Evolutionary conservation across 2,329 filamentous ascomycete genomes (phyloP), one percentile per base, ranked within the genome.

Genomic region (Hypomyces perniciosus): DNA sequence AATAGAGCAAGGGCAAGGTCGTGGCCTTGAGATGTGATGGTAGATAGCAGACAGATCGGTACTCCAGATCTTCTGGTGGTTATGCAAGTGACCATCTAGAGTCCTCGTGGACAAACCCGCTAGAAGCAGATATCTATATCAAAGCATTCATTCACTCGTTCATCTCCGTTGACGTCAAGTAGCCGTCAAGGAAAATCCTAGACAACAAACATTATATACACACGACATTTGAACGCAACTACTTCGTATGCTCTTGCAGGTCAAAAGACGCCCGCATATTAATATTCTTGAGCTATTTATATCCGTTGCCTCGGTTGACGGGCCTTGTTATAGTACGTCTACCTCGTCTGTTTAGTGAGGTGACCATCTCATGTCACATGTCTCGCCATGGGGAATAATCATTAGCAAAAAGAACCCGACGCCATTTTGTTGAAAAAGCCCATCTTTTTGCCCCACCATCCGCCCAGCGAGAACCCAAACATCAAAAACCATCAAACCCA

Each of bases 261-360:
- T 43, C 41, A 50, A 50, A 8, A 50, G 33, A 31, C 27, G 48
- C 44, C 48, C 44, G 37, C 31, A 35, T 40, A 35, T 40, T 46
- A n/a, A 35, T 52, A 40, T 48, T 48, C 43, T 46, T 29, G 38
- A 34, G 42, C 53, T 59, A 44, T 53, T 39, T 46, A 60, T 61
- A 58, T 62, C 57, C 59, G 53, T 56, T 64, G 63, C 69, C 71
- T 61, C 70, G 71, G 71, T 73, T 73, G 71, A 73, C 69, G 71
- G 69, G 69, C 65, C 62, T 54, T 44, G n/a, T 53, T 31, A 26
- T 29, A 34, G 50, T 53, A 26, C 37, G 47, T 44, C 41, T 31
- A 38, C 42, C 46, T 52, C 50, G 29, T 39, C 38, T 20, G 20
- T 43, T 27, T 27, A 8, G 37, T 44, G 45, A 35, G 41, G 39